Conservation (phyloP, 2,329 filamentous ascomycete species). For the Aspergillus fijiensis region DNA sequence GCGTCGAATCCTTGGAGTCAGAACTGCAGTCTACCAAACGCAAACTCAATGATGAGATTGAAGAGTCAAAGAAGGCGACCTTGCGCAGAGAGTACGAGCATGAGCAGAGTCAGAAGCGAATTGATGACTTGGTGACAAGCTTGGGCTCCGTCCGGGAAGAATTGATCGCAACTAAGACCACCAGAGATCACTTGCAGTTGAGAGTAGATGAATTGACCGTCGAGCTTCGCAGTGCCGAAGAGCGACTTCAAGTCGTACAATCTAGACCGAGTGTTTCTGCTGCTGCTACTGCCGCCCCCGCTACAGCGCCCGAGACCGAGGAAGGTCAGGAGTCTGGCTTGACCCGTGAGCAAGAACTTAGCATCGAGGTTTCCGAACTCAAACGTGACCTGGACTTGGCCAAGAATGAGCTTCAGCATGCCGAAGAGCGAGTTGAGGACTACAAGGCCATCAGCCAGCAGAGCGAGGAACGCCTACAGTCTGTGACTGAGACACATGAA, state of each 20-base stretch:
- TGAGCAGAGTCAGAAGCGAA: constrained; percentile 82
- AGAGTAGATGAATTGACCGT: constrained; percentile 86
- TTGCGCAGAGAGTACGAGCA: constrained; percentile 87
- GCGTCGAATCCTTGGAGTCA: constrained; percentile 73
- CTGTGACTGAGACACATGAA: constrained; percentile 75
- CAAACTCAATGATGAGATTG: constrained; percentile 77
- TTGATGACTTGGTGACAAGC: constrained; percentile 83
- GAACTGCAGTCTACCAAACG: constrained; percentile 78
- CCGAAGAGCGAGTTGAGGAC: constrained; percentile 77
- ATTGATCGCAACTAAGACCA: constrained; percentile 80
- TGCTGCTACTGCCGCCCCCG: constrained; percentile 39
- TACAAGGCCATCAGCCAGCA: constrained; percentile 86
- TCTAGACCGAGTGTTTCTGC: constrained; percentile 70
- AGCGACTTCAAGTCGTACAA: constrained; percentile 77
- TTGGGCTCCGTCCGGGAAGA: constrained; percentile 82
- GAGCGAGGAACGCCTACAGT: constrained; percentile 82
- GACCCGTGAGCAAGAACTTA: constrained; percentile 73
- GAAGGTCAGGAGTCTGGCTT: constrained; percentile 56
- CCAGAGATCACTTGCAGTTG: constrained; percentile 81
- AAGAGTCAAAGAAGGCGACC: constrained; percentile 79
- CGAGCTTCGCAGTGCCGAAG: constrained; percentile 84
- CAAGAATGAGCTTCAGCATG: constrained; percentile 75
- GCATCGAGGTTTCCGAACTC: constrained; percentile 78
- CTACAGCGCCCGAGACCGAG: constrained; percentile 43
- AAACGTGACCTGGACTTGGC: constrained; percentile 83